Evolutionary conservation across 495 filamentous ascomycete genomes (phyloP), one percentile per base, ranked within the genome.

Genomic region (Podospora comata): DNA sequence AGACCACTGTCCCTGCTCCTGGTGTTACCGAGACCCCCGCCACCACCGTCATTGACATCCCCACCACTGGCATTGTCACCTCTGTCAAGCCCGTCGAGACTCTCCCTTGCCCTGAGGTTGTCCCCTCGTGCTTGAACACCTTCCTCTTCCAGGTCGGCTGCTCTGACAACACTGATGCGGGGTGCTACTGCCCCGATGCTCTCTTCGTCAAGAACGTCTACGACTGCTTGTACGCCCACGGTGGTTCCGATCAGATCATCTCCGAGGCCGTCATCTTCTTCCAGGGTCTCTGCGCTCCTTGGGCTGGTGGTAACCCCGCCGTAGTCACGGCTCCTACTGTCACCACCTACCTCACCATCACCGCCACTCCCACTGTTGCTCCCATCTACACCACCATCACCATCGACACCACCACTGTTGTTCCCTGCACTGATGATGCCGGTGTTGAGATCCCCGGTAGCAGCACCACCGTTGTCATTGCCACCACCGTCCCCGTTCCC

Each of bases 101-200:
- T 53, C 79, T 80, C 26, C 78, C 82, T 56, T 92, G 89, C 85
- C 93, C 94, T 61, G 80, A 80, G 66, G 85, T 91, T 55, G 89
- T 98, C 18, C 93, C 94, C 65, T 88, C 88, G 70, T 98, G 94
- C 82, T 84, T 98, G 81, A 96, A 97, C 87, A 97, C 94, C 72
- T 97, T 92, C 92, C 78, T 96, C 70, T 86, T 89, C 72, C 82
- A 81, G 69, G 84, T 88, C 48, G 85, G 85, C 78, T 97, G 94
- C 87, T 83, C 78, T 68, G 91, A 92, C 82, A 97, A 96, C 88
- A 87, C 90, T 60, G 91, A 96, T 72, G 78, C 85, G 48, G 76
- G 81, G 68, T 98, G 95, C 88, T 98, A 90, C 88, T 98, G 94
- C 87, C 89, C 91, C 65, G 84, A 91, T 71, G 78, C 83, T 60